Conservation (phyloP, 2,329 filamentous ascomycete species). For the Proliferodiscus dingleyae region DNA sequence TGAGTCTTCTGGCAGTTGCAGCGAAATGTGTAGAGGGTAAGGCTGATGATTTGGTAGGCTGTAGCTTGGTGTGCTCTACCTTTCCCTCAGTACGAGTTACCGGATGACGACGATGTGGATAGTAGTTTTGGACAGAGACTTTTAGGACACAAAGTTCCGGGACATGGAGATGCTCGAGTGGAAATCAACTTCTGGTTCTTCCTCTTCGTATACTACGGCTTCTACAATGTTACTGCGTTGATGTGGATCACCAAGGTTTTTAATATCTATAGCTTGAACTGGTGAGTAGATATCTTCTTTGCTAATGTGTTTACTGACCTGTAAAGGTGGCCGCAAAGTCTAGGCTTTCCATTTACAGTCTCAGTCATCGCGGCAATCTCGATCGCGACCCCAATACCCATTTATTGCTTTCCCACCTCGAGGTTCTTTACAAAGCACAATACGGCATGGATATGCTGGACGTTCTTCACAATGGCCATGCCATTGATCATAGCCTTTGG, state of each 20-base stretch:
- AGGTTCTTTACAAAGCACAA: slow-evolving; percentile 56
- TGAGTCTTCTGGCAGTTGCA: slow-evolving; percentile 36
- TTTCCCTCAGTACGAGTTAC: slow-evolving; percentile 57
- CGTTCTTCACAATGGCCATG: slow-evolving; percentile 65
- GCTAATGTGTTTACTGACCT: neutral
- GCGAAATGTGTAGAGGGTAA: neutral
- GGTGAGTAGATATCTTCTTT: slow-evolving; percentile 33
- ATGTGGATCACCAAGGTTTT: slow-evolving; percentile 70
- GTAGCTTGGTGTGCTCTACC: slow-evolving; percentile 62
- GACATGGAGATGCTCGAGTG: slow-evolving; percentile 59
- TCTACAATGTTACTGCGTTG: slow-evolving; percentile 62
- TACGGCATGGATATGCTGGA: slow-evolving; percentile 65
- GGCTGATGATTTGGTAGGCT: slow-evolving; percentile 38
- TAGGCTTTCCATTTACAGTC: slow-evolving; percentile 62
- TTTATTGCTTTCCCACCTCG: slow-evolving; percentile 51
- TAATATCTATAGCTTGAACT: slow-evolving; percentile 66
- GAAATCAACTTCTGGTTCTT: slow-evolving; percentile 70
- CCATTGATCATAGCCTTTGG: slow-evolving; percentile 61
- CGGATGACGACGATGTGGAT: slow-evolving; percentile 38
- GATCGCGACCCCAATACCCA: slow-evolving; percentile 52
- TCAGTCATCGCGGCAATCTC: slow-evolving; percentile 57
- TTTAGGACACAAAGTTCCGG: slow-evolving; percentile 44
- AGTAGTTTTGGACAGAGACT: slow-evolving; percentile 4
- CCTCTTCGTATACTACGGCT: slow-evolving; percentile 63
- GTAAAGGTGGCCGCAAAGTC: slow-evolving; percentile 53